Base-by-base conservation (phyloP, 2,329 filamentous ascomycete genomes). In the Chrysoporthe cubensis region DNA sequence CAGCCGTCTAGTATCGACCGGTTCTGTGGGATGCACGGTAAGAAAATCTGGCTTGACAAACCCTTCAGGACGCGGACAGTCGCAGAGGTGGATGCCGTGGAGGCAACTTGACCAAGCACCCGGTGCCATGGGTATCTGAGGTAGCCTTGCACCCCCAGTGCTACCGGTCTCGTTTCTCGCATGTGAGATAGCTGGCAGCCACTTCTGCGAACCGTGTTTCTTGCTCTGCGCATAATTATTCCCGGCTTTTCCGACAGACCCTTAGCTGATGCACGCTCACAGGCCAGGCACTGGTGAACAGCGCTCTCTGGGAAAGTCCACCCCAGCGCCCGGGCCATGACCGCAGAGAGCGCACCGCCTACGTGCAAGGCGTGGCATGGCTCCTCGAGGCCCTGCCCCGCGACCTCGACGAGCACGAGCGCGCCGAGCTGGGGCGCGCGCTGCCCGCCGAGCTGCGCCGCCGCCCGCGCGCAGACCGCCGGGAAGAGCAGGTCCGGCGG, bases 311-410 rank as follows among this genome's bases (percentile, higher is more conserved):
- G 8, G 61, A 61, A 26, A 18, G 42, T 40, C 60, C 32, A 4
- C 40, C 52, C 42, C 60, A 60, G 14, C 18, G 13, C 52, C 46
- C 61, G 2, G 32, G 14, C 42, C 13, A 32, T n/a, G 57, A 59
- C 50, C 46, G 62, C 14, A 34, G 44, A 34, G 85, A 86, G 62
- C 83, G 89, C 37, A 86, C 87, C 70, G 82, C 90, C 11, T 91
- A 90, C 75, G 78, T 91, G 61, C 87, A 91, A 72, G 85, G 87
- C 67, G 77, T 90, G 4, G 84, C 85, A 2, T 90, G 90, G 75
- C 80, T 91, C 34, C 81, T 91, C n/a, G 84, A 84, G 69, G 89
- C 85, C 8, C 81, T 91, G 0, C 90, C 90, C 0, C 69, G 77
- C 1, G 80, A 90, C 62, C 82, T 91, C 42, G 84, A 83, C 43